Evolutionary conservation across 2,329 filamentous ascomycete species (phyloP).

Genomic region (Phialophora tarda): DNA sequence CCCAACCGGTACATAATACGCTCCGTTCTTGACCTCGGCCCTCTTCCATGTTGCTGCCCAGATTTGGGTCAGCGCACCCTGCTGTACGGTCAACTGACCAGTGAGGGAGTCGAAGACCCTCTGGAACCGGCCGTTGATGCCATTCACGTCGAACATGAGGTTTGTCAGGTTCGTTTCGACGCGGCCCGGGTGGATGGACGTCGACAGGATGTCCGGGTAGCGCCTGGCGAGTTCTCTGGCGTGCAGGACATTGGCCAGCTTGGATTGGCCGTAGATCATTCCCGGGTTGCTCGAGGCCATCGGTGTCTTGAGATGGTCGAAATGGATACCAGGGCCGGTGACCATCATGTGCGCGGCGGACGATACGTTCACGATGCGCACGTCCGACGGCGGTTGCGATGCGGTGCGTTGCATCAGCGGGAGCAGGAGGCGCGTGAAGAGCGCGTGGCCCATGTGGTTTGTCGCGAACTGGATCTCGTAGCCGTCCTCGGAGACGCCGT

Average conservation of each 20-base stretch:
- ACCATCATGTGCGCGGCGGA: constrained; percentile 41
- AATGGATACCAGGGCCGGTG: constrained; percentile 45
- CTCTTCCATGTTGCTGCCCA: constrained; percentile 48
- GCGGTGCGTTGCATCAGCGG: constrained; percentile 52
- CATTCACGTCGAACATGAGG: constrained; percentile 17
- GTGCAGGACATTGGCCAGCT: constrained; percentile 59
- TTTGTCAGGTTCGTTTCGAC: constrained; percentile 52
- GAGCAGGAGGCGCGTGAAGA: constrained; percentile 55
- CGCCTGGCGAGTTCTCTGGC: constrained; percentile 49
- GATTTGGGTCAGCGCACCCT: constrained; percentile 50
- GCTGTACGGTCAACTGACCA: constrained; percentile 39
- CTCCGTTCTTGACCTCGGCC: constrained; percentile 46
- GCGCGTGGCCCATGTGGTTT: constrained; percentile 59
- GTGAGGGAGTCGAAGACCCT: constrained; percentile 12
- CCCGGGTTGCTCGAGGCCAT: constrained; percentile 37
- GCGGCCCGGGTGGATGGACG: constrained; percentile 57
- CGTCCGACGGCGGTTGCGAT: constrained; percentile 48
- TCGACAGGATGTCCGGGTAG: constrained; percentile 53
- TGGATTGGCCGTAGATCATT: constrained; percentile 56
- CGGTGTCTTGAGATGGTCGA: constrained; percentile 45
- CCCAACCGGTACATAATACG: constrained; percentile 51
- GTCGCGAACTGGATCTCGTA: constrained; percentile 59
- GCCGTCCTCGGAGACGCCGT: constrained; percentile 51
- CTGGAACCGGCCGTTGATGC: constrained; percentile 13
- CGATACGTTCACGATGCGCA: constrained; percentile 53